These are phyloP conservation scores for Kazachstania sp. DNA, from an alignment of 1,139 yeast genomes.

Conservation along the genomic window DNA sequence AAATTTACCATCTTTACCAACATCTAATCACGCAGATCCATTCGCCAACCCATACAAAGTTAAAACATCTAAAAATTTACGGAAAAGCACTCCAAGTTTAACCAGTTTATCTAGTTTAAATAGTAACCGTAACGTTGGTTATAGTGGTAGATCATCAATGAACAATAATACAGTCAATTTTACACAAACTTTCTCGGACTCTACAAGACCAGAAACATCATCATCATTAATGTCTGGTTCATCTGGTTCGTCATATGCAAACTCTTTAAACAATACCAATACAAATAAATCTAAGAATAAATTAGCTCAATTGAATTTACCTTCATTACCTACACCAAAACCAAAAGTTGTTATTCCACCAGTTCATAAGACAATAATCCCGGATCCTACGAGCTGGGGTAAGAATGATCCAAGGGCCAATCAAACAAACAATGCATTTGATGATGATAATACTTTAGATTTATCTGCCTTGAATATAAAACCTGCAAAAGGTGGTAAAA, in stretches of 20 bases:
- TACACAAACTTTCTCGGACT: constrained; percentile 6
- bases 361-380: constrained; percentile 31
- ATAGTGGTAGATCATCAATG: neutral
- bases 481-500: constrained; percentile 8
- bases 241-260: constrained; percentile 7
- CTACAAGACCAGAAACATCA: constrained; percentile 3
- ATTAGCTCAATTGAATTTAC: constrained; percentile 39
- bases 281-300: constrained; percentile 9
- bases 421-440: constrained; percentile 2
- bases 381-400: constrained; percentile 30
- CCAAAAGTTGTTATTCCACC: constrained; percentile 35
- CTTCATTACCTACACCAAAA: constrained; percentile 42
- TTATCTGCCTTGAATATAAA: constrained; percentile 2
- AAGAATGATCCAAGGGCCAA: constrained; percentile 6
- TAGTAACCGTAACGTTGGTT: neutral
- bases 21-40: constrained; percentile 19
- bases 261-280: neutral
- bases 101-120: neutral
- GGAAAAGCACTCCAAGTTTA: constrained; percentile 3
- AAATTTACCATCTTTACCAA: constrained; percentile 24
- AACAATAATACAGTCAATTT: constrained; percentile 9
- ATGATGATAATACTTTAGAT: constrained; percentile 7
- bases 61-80: constrained; percentile 3
- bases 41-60: constrained; percentile 13
- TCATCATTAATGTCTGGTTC: constrained; percentile 2